Evolutionary conservation across 2,329 filamentous ascomycete genomes (phyloP).

Genomic region (Pyricularia sp.): DNA sequence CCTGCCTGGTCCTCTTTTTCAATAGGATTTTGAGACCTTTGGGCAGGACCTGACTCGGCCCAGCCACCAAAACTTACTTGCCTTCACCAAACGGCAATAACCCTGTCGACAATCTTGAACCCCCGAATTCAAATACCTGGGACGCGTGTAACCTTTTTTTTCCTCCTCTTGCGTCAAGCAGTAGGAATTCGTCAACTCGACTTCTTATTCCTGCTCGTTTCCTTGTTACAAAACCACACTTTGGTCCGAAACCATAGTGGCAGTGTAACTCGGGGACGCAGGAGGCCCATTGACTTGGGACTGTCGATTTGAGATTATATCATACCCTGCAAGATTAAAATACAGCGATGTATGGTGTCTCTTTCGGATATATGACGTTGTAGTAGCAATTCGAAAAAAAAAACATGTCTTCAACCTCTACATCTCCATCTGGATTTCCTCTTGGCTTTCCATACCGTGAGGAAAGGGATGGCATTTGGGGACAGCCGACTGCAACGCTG

Average conservation of each 20-base stretch:
- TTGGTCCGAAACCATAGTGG: not conserved
- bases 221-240: not conserved
- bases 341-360: not conserved
- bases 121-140: not conserved
- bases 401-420: not conserved
- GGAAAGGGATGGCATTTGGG: constrained; percentile 25
- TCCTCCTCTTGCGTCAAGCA: not conserved
- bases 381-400: not conserved
- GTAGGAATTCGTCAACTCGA: not conserved
- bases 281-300: not conserved
- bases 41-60: not conserved
- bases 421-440: constrained; percentile 10
- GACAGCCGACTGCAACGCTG: constrained; percentile 25
- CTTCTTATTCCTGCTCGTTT: not conserved
- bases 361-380: not conserved
- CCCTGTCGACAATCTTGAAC: not conserved
- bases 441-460: constrained; percentile 22
- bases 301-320: not conserved
- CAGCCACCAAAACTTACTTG: not conserved
- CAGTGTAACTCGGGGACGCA: not conserved
- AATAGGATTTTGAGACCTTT: no score
- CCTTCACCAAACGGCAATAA: not conserved
- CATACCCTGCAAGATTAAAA: not conserved
- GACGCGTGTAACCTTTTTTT: not conserved
- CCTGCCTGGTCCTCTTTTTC: not conserved